Percentiles rank a stretch among this genome's conserved stretches.
phyloP scores from a whole-genome alignment of 2,329 filamentous ascomycete genomes.

The Colletotrichum viniferum region DNA sequence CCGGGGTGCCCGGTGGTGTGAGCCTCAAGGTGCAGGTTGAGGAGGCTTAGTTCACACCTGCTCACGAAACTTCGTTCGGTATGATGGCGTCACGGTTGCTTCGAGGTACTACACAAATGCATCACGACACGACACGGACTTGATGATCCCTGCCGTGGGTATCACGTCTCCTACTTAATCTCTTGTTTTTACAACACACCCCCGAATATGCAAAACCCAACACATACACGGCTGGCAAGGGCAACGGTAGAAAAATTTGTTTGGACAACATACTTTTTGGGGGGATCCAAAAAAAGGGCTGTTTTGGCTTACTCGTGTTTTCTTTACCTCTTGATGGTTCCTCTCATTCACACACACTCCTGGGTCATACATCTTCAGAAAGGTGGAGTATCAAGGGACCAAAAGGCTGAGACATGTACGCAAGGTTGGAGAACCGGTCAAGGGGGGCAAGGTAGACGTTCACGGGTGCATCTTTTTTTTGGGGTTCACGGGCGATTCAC shows the following conservation, averaged over 20 bases:
- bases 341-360: neutral
- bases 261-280: neutral
- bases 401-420: neutral
- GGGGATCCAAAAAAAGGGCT: neutral
- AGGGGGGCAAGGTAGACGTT: neutral
- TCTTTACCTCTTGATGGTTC: neutral
- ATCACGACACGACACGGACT: conserved; percentile 11
- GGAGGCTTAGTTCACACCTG: conserved; percentile 28
- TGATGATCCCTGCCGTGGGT: neutral
- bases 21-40: conserved; percentile 31
- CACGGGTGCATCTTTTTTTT: neutral
- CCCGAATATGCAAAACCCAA: neutral
- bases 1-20: conserved; percentile 18
- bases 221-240: conserved; percentile 13
- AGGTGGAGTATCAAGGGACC: neutral
- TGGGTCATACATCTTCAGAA: neutral
- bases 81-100: conserved; percentile 9
- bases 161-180: conserved; percentile 2
- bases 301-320: neutral
- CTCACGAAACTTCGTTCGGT: neutral
- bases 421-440: neutral
- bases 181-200: conserved; percentile 12
- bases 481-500: neutral
- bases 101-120: conserved; percentile 6
- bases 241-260: conserved; percentile 13